Conservation (phyloP, 148 eudicot genomes). For the Silene conica region DNA sequence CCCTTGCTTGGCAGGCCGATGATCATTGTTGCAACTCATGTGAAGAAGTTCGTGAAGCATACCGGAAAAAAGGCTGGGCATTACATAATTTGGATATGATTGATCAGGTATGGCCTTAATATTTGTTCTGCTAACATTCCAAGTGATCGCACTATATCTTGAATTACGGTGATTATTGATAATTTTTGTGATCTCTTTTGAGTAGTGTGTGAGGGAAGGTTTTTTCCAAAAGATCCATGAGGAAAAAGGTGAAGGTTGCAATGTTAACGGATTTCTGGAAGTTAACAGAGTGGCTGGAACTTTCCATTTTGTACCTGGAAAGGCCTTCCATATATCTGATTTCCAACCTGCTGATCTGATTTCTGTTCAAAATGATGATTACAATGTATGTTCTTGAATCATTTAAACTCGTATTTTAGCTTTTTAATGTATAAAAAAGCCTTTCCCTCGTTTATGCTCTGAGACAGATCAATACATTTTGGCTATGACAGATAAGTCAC, state of each 20-base stretch:
- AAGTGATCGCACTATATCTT: background rate
- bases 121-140: background rate
- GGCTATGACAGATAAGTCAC: constrained; percentile 61
- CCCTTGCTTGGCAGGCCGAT: constrained; percentile 60
- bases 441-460: constrained; percentile 3
- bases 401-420: background rate
- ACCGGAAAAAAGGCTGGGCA: constrained; percentile 87
- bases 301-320: constrained; percentile 84
- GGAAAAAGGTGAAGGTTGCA: constrained; percentile 96
- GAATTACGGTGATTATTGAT: background rate
- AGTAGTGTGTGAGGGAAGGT: constrained; percentile 92
- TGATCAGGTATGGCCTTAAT: constrained; percentile 52
- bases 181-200: background rate
- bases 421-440: constrained; percentile 8
- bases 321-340: constrained; percentile 71
- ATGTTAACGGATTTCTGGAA: constrained; percentile 76
- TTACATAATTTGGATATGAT: constrained; percentile 68
- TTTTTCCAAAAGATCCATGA: constrained; percentile 62
- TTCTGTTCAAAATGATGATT: constrained; percentile 44
- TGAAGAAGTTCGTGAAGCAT: constrained; percentile 98
- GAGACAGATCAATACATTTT: constrained; percentile 9
- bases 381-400: constrained; percentile 50
- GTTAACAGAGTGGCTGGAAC: constrained; percentile 93
- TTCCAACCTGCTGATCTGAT: constrained; percentile 43
- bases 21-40: constrained; percentile 94